Evolutionary conservation across 73 alveolate genomes (phyloP).

Genomic region (Paramecium octaurelia): DNA sequence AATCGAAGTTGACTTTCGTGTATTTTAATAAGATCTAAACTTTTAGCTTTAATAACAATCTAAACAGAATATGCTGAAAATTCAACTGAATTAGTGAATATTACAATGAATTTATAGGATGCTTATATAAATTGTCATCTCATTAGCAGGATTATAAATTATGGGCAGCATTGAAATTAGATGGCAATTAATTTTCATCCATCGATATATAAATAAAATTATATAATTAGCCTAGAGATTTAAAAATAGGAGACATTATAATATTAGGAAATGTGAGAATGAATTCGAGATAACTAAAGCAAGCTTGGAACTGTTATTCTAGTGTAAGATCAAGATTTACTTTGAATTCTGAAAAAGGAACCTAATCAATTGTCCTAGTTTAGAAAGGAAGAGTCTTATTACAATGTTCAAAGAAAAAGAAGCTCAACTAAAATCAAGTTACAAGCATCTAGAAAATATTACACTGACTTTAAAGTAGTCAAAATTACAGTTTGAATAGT

Average conservation of each 20-base stretch:
- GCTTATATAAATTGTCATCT: background rate
- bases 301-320: conserved; percentile 84
- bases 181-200: background rate
- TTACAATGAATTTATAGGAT: background rate
- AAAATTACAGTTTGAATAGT: background rate
- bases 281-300: conserved; percentile 67
- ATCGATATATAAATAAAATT: background rate
- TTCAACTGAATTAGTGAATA: background rate
- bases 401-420: background rate
- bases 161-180: background rate
- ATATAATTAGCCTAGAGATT: background rate
- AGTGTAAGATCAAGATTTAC: background rate
- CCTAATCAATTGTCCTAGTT: background rate
- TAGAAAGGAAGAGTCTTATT: conserved; percentile 7
- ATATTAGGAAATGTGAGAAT: background rate
- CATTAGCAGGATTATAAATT: background rate
- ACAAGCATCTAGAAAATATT: background rate
- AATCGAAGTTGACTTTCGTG: conserved; percentile 12
- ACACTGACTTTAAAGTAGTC: background rate
- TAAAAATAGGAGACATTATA: background rate
- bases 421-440: background rate
- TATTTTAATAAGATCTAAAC: background rate
- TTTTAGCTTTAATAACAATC: background rate
- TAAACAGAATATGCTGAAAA: background rate
- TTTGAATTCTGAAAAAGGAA: background rate